Base-by-base conservation (phyloP, 73 alveolate species). In the Paramecium biaurelia region DNA sequence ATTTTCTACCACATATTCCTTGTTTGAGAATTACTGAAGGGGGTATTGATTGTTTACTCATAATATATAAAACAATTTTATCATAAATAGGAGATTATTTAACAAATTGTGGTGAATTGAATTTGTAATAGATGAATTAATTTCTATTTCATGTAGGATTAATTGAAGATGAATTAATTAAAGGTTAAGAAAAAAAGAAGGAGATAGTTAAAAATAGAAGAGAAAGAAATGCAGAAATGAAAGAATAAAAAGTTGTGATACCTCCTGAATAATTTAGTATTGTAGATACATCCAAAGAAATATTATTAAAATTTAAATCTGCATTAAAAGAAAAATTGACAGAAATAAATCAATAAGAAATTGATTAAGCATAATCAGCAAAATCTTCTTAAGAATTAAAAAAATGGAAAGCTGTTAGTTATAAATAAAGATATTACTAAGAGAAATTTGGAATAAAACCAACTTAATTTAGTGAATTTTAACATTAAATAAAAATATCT, bases 1-100 rank as follows among this genome's bases (percentile, higher is more conserved):
- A 99, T 92, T 99, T 99, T 97, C 92, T 99, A 68, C 99, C 99
- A n/a, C 99, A 99, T 86, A 93, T 98, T 85, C 99, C 99, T 14
- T 95, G 99, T 57, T 92, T 99, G 67, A 96, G 95, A 89, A 99
- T 99, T 86, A 93, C 99, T 58, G 99, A 98, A 74, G 99, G 99
- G 15, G 99, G 99, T 43, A 96, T 99, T 10, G 99, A 99, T 96
- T 98, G 99, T 20, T 87, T 99, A 56, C 93, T 99, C 26, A 95
- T 95, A 41, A 89, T 99, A 59, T 99, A 99, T 92, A 96, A 95
- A 76, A 68, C 93, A 43, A 49, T 94, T 20, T 85, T 95, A 34
- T 97, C 99, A 10, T 20, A 94, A 57, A 92, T 94, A 59, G 99
- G 84, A 12, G 89, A 88, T 47, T 95, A 93, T 76, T 87, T 95